Evolutionary conservation across 1,139 yeast species (phyloP).

Genomic region (Taphrina wiesneri): DNA sequence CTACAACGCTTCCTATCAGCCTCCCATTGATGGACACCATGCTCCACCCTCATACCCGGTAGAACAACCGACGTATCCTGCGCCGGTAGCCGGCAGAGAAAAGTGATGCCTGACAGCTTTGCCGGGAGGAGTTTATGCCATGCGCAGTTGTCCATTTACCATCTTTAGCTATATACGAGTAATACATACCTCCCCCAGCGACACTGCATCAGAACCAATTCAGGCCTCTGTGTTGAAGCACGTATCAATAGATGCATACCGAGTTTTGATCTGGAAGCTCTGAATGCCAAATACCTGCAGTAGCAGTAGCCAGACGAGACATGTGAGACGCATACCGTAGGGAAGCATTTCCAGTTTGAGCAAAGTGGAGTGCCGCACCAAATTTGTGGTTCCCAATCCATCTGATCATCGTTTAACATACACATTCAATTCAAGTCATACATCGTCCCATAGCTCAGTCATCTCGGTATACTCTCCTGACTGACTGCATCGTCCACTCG

Average conservation of each 20-base stretch:
- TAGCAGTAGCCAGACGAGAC: too few species aligned
- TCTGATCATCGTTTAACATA: neutral
- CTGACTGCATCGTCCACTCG: too few species aligned
- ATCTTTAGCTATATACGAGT: neutral
- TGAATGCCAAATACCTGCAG: too few species aligned
- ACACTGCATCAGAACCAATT: too few species aligned
- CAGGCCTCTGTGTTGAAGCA: too few species aligned
- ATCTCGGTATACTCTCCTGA: too few species aligned
- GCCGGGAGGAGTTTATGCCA: neutral
- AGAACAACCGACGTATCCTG: constrained; percentile 1
- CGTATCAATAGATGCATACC: too few species aligned
- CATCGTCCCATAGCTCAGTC: too few species aligned
- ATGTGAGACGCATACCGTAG: too few species aligned
- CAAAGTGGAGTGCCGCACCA: neutral
- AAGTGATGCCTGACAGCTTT: neutral
- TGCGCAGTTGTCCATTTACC: neutral
- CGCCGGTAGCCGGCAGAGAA: neutral
- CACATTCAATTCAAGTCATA: too few species aligned
- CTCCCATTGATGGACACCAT: neutral
- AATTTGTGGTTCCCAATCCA: neutral
- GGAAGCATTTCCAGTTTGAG: neutral
- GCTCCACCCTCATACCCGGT: constrained; percentile 10
- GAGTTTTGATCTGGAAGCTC: too few species aligned
- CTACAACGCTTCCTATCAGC: neutral
- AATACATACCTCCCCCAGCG: too few species aligned